Evolutionary conservation across 345 rosid species (phyloP), one percentile per base, ranked within the genome.

Genomic region (Gossypium rotundifolium): DNA sequence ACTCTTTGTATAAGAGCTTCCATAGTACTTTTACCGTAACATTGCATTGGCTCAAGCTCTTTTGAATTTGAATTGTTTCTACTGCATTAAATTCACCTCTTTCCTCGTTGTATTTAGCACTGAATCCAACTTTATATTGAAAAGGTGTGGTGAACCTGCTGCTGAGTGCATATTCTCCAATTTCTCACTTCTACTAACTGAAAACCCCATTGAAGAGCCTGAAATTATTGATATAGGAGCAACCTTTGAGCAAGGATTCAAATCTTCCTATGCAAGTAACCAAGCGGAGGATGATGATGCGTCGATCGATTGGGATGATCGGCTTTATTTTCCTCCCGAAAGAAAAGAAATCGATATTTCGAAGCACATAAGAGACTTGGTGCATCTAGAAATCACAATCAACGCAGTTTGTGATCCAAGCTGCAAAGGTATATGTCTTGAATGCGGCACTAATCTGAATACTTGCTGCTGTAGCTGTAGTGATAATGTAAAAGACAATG

Each of bases 361-460:
- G 10, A 90, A 92, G 87, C 81, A 88, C 84, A 76, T 92, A 72
- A 83, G 95, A 80, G 97, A 92, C 84, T 51, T 85, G 82, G 86
- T 94, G 74, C 98, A 92, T 76, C 64, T 94, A 71, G 98, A 94
- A 72, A 88, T 90, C 65, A 87, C 90, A 62, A 81, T 88, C 11
- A 81, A 80, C 10, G 97, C 88, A 0, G 67, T 94, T 33, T 94
- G 98, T 1, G 84, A 88, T 79, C 79, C 92, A 72, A 79, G 65
- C 3, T 92, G 98, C 87, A 90, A 86, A 83, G 98, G 98, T 64
- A 16, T 88, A 48, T 94, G 98, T 77, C 86, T 89, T 63, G 78
- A 84, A 63, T 94, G 98, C 9, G 98, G 96, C 46, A 83, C 91
- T 12, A 86, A 91, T 83, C 74, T 88, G 82, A 94, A 94, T 79